Conservation (phyloP, 768 basidiomycete genomes). For the Lentinus brumalis region DNA sequence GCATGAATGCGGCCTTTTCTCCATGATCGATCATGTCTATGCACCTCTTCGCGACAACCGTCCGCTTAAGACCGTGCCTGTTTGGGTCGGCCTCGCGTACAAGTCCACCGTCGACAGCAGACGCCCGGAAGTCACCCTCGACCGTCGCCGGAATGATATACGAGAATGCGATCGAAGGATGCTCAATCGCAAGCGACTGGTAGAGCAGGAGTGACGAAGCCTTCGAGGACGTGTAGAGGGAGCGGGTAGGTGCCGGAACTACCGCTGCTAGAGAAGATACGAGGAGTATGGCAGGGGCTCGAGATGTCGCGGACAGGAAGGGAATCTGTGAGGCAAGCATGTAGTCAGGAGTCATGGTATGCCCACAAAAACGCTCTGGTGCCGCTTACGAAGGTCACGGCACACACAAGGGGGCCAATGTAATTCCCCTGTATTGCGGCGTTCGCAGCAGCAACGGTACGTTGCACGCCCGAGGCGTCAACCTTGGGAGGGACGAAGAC, state of each 20-base stretch:
- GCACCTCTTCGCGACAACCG: slow-evolving; percentile 60
- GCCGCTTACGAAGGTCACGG: slow-evolving; percentile 66
- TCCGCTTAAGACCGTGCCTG: slow-evolving; percentile 57
- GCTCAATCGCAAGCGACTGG: slow-evolving; percentile 79
- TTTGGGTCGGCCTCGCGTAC: slow-evolving; percentile 51
- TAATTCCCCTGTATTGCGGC: slow-evolving; percentile 67
- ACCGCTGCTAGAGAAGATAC: slow-evolving; percentile 78
- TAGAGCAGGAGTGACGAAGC: slow-evolving; percentile 76
- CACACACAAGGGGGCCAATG: slow-evolving; percentile 67
- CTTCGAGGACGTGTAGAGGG: slow-evolving; percentile 85
- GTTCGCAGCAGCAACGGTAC: slow-evolving; percentile 55
- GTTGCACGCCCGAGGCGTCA: slow-evolving; percentile 57
- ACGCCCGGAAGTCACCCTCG: slow-evolving; percentile 77
- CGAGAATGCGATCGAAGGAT: slow-evolving; percentile 66
- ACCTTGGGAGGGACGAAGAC: slow-evolving; percentile 41
- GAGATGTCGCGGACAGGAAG: slow-evolving; percentile 62
- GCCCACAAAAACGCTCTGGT: background rate
- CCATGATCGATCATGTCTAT: slow-evolving; percentile 59
- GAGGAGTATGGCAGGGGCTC: slow-evolving; percentile 72
- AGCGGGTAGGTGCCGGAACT: slow-evolving; percentile 83
- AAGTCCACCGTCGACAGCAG: slow-evolving; percentile 67
- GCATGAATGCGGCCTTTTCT: slow-evolving; percentile 63
- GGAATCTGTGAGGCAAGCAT: slow-evolving; percentile 59
- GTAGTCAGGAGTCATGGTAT: background rate
- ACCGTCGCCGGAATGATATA: slow-evolving; percentile 69